Conservation (phyloP, 225 moss, liverwort and hornwort genomes). For the Straminergon stramineum region DNA sequence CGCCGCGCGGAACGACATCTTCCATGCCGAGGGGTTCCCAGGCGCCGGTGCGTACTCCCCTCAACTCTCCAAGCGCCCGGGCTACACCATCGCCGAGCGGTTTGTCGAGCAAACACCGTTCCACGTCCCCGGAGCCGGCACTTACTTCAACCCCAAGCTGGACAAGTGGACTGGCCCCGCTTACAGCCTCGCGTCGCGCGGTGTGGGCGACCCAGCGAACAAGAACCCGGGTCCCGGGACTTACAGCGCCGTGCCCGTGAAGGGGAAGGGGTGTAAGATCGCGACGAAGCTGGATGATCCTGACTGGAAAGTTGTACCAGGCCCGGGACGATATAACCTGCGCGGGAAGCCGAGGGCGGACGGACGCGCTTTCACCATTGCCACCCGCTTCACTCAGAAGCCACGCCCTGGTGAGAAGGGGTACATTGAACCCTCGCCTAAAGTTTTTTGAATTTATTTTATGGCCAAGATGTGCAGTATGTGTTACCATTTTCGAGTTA, state of each 20-base stretch:
- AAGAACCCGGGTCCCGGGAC: conserved; percentile 19
- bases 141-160: conserved; percentile 27
- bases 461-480: background rate
- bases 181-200: conserved; percentile 1
- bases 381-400: background rate
- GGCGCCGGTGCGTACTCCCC: conserved; percentile 26
- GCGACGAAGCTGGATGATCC: background rate
- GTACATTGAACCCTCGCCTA: background rate
- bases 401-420: conserved; percentile 34
- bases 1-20: background rate
- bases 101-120: background rate
- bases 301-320: conserved; percentile 1
- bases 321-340: conserved; percentile 23
- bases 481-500: background rate
- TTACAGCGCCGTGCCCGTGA: background rate
- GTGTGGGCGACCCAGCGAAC: background rate
- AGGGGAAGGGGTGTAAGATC: conserved; percentile 1
- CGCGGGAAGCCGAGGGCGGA: background rate
- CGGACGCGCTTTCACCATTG: conserved; percentile 7
- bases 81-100: conserved; percentile 2
- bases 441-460: background rate
- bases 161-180: conserved; percentile 27
- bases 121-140: conserved; percentile 13
- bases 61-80: background rate
- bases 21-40: background rate